These are phyloP conservation scores for Firmiana major DNA, from an alignment of 345 rosid species.

Conservation along the genomic window DNA sequence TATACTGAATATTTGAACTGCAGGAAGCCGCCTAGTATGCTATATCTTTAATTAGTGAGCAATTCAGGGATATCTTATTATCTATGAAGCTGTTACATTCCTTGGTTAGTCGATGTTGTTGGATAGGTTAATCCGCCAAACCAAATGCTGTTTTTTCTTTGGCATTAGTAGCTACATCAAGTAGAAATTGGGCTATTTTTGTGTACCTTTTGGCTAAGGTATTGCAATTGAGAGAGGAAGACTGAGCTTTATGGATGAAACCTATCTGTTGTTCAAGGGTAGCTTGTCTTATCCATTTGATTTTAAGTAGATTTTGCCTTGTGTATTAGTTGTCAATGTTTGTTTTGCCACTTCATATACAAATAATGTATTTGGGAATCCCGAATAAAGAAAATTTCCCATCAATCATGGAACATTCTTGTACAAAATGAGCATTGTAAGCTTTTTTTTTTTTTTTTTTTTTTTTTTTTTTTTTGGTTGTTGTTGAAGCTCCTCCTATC, in stretches of 20 bases:
- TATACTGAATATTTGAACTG: slow-evolving; percentile 8
- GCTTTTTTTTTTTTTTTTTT: no score
- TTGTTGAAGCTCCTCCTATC: no score
- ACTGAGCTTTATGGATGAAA: neutral
- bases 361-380: neutral
- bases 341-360: neutral
- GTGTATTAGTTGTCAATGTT: neutral
- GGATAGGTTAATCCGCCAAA: slow-evolving; percentile 12
- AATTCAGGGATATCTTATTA: slow-evolving; percentile 19
- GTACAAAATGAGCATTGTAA: no score
- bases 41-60: neutral
- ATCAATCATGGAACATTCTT: neutral
- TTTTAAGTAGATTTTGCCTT: neutral
- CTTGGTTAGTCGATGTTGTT: neutral
- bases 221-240: neutral
- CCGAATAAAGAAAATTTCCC: neutral
- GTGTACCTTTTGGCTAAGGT: neutral
- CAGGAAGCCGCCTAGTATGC: slow-evolving; percentile 14
- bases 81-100: slow-evolving; percentile 2
- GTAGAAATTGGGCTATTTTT: neutral
- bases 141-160: slow-evolving; percentile 4
- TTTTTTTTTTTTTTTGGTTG: no score
- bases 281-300: neutral
- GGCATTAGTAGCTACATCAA: slow-evolving; percentile 14
- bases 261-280: neutral